These are phyloP conservation scores for Uronychia setigera DNA, from an alignment of 73 alveolate species.

Conservation along the genomic window DNA sequence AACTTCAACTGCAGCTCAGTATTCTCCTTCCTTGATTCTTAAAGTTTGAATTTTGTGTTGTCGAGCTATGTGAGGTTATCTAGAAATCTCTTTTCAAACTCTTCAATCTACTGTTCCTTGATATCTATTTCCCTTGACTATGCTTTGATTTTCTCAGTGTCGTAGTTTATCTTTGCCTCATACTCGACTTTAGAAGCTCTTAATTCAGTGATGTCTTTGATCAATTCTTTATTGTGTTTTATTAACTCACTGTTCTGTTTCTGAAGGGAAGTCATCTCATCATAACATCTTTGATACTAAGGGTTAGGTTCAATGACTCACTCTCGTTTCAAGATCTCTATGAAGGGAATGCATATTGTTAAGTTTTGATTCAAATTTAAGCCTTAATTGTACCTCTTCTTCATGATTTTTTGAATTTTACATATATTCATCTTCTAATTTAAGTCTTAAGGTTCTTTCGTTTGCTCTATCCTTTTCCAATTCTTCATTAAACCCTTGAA, in stretches of 20 bases:
- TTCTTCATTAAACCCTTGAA: constrained; percentile 5
- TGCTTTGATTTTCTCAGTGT: constrained; percentile 25
- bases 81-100: constrained; percentile 23
- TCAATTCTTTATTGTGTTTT: background rate
- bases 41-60: constrained; percentile 24
- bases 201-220: constrained; percentile 40
- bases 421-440: constrained; percentile 37
- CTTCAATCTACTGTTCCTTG: constrained; percentile 38
- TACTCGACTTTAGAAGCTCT: constrained; percentile 32
- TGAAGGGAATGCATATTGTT: constrained; percentile 43
- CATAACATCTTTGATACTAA: constrained; percentile 18
- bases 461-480: constrained; percentile 27
- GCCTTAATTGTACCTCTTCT: constrained; percentile 58
- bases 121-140: constrained; percentile 23
- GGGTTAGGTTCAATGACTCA: background rate
- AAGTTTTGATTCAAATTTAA: constrained; percentile 49
- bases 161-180: constrained; percentile 12
- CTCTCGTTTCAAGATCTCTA: constrained; percentile 32
- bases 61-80: constrained; percentile 35
- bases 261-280: constrained; percentile 12
- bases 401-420: constrained; percentile 48
- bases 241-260: background rate
- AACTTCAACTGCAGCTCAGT: constrained; percentile 30
- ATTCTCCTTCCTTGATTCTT: constrained; percentile 39
- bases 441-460: constrained; percentile 21